phyloP scores from a whole-genome alignment of 768 basidiomycete genomes.

The Mycena vulgaris region DNA sequence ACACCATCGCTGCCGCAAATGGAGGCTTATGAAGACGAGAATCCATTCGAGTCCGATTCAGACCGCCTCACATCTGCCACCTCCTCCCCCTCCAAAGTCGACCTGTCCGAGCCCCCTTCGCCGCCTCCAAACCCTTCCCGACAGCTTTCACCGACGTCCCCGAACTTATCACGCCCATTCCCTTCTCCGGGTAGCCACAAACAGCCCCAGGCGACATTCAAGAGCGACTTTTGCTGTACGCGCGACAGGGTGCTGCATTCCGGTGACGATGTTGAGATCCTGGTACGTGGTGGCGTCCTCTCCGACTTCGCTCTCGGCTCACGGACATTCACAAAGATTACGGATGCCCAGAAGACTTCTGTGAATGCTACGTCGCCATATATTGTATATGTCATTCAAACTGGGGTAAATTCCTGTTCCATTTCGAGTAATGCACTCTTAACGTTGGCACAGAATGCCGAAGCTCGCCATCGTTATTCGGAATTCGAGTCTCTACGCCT shows the following conservation, averaged over 20 bases:
- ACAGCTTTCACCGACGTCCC: constrained; percentile 64
- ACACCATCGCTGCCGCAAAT: constrained; percentile 41
- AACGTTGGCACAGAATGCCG: constrained; percentile 69
- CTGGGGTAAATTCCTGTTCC: constrained; percentile 73
- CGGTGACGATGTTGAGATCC: constrained; percentile 86
- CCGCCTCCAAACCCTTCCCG: constrained; percentile 61
- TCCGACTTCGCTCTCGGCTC: not conserved
- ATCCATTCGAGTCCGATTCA: constrained; percentile 73
- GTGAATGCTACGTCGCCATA: constrained; percentile 91
- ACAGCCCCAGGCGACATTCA: constrained; percentile 67
- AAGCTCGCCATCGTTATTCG: constrained; percentile 93
- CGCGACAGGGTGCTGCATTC: constrained; percentile 86
- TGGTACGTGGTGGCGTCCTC: constrained; percentile 62
- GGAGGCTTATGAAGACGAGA: constrained; percentile 75
- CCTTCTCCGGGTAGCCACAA: constrained; percentile 72
- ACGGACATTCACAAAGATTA: constrained; percentile 73
- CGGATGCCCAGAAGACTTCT: constrained; percentile 95
- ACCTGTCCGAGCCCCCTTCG: constrained; percentile 74
- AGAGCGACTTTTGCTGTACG: constrained; percentile 84
- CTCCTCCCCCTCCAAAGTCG: constrained; percentile 68
- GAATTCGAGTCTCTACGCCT: constrained; percentile 96
- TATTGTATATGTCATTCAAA: constrained; percentile 93
- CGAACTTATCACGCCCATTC: constrained; percentile 61
- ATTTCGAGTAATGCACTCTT: constrained; percentile 13
- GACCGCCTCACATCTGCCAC: constrained; percentile 40